Evolutionary conservation across 2,329 filamentous ascomycete genomes (phyloP).

Genomic region (Fusarium sambucinum): DNA sequence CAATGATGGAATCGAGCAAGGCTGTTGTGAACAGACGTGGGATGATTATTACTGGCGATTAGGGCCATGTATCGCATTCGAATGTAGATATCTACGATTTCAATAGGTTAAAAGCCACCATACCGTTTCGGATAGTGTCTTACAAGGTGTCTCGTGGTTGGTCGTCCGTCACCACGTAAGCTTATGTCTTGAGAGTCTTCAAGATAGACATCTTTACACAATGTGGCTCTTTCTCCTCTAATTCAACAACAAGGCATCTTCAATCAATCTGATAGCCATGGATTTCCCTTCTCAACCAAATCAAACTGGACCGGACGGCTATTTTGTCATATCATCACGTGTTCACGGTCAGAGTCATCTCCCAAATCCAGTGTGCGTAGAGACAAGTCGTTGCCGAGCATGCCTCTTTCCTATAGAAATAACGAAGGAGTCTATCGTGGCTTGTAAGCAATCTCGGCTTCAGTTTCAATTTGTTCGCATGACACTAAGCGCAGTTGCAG

Average conservation of each 20-base stretch:
- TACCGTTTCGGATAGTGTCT: not conserved
- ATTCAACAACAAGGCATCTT: not conserved
- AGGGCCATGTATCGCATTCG: too few species aligned
- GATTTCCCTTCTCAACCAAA: too few species aligned
- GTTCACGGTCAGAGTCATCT: conserved; percentile 5
- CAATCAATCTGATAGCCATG: not conserved
- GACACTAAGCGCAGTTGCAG: not conserved
- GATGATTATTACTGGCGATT: too few species aligned
- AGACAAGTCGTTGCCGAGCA: not conserved
- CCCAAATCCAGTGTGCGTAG: conserved; percentile 23
- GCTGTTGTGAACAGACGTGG: too few species aligned
- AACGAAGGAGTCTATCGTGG: not conserved
- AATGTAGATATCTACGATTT: not conserved
- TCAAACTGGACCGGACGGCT: not conserved
- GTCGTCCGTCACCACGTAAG: conserved; percentile 2
- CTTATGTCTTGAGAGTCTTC: conserved; percentile 7
- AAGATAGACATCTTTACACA: not conserved
- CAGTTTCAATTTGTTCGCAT: accelerated
- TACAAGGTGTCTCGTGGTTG: not conserved
- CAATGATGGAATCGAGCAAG: too few species aligned
- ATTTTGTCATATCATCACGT: not conserved
- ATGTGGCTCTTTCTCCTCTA: not conserved
- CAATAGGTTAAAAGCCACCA: not conserved
- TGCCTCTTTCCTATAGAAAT: conserved; percentile 6
- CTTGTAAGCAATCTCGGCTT: accelerated